Evolutionary conservation across 768 basidiomycete genomes (phyloP).

Genomic region (Lyophyllum decastes): DNA sequence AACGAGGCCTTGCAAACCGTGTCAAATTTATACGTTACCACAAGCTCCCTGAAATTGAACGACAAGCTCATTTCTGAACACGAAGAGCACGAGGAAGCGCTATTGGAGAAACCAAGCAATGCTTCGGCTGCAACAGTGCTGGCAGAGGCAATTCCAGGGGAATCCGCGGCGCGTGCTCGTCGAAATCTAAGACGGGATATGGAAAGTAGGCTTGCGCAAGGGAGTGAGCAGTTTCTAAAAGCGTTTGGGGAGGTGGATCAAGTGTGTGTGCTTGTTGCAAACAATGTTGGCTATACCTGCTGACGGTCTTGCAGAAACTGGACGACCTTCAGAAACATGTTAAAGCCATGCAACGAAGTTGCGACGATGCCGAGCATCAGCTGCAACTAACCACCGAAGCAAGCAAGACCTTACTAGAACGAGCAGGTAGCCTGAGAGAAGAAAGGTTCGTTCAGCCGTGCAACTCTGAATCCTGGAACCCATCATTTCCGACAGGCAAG

Average conservation of each 20-base stretch:
- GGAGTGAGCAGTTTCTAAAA: conserved; percentile 78
- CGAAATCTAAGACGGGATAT: conserved; percentile 84
- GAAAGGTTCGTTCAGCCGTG: conserved; percentile 57
- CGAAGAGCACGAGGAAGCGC: conserved; percentile 35
- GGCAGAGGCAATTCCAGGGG: conserved; percentile 46
- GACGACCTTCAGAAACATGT: conserved; percentile 78
- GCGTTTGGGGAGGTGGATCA: conserved; percentile 90
- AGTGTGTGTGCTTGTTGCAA: conserved; percentile 51
- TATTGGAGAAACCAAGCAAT: conserved; percentile 22
- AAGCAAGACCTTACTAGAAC: conserved; percentile 78
- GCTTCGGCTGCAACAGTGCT: conserved; percentile 20
- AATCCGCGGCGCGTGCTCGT: conserved; percentile 71
- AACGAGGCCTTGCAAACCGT: conserved; percentile 81
- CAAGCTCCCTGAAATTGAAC: conserved; percentile 31
- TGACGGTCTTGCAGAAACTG: conserved; percentile 63
- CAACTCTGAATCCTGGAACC: not conserved
- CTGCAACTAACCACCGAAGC: conserved; percentile 74
- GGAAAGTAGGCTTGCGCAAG: conserved; percentile 79
- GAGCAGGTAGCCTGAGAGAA: conserved; percentile 72
- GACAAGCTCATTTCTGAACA: conserved; percentile 28
- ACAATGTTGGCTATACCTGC: not conserved
- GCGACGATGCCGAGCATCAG: conserved; percentile 81
- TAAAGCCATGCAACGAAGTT: conserved; percentile 75
- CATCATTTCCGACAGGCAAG: conserved; percentile 45
- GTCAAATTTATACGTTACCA: conserved; percentile 69